Evolutionary conservation across 208 protist species (phyloP), one percentile per base, ranked within the genome.

Genomic region (Acanthamoeba sp.): DNA sequence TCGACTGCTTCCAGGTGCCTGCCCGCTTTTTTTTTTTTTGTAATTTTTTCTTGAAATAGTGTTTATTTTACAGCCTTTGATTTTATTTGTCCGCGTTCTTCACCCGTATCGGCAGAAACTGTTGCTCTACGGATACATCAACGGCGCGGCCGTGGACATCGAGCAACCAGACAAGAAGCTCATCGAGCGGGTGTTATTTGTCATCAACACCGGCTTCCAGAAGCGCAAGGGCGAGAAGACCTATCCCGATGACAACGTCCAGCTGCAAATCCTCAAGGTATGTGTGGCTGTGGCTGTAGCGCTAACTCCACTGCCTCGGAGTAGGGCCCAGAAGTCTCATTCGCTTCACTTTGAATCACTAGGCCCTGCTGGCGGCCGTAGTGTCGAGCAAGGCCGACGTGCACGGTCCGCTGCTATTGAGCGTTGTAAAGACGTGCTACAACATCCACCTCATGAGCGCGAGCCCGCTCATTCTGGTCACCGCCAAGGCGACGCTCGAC

Each of bases 241-340:
- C 34, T 82, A 82, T 14, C 71, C 71, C 24, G 95, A 96, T 64
- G 95, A 98, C 34, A 91, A 52, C 80, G 96, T 98, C 29, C 96
- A 97, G 73, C 91, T 98, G 48, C 96, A 97, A 84, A 97, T 98
- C 29, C 94, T 98, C 42, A 97, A 97, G 95, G 97, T 94, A 91
- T 20, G 73, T 24, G n/a, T 20, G 3, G 18, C 3, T 45, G 42
- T 10, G 48, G 24, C 38, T 29, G 2, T 6, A 16, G 50, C 36
- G 22, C 24, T n/a, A 16, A 29, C 55, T n/a, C 20, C 34, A 6
- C 20, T 93, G 55, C n/a, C 7, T 36, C 40, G n/a, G n/a, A n/a
- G n/a, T n/a, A n/a, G n/a, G n/a, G n/a, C n/a, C n/a, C n/a, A n/a
- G n/a, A n/a, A n/a, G n/a, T 78, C 10, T 93, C 29, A 29, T 12